These are phyloP conservation scores for Pleurotus tuber-regium DNA, from an alignment of 768 basidiomycete species.

Conservation along the genomic window DNA sequence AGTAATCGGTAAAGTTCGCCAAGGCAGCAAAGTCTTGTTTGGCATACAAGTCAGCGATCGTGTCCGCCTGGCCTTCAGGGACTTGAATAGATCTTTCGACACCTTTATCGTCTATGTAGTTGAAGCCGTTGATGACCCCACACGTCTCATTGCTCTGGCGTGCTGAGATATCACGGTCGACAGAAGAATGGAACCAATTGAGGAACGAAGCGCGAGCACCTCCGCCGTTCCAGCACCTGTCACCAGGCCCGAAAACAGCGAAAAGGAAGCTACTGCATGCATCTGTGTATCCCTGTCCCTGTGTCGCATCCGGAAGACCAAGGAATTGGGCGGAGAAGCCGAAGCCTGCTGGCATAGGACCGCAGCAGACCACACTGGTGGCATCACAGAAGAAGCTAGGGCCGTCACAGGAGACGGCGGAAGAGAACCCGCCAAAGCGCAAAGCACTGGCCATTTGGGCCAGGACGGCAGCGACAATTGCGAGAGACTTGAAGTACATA, in stretches of 20 bases:
- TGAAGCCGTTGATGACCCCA: too few relatives aligned
- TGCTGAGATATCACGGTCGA: neutral
- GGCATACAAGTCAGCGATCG: neutral
- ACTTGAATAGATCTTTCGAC: neutral
- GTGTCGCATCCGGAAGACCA: neutral
- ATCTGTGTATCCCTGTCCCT: slow-evolving; percentile 5
- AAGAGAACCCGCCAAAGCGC: neutral
- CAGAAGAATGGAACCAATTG: slow-evolving; percentile 5
- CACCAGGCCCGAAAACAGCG: neutral
- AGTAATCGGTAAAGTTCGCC: neutral
- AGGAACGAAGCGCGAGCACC: neutral
- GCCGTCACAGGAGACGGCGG: neutral
- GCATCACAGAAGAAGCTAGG: neutral
- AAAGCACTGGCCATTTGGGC: neutral
- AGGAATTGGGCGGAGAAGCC: slow-evolving; percentile 5
- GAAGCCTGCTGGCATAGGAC: neutral
- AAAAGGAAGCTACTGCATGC: neutral
- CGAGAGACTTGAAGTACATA: neutral
- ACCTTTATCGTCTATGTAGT: neutral
- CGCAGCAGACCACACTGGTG: neutral
- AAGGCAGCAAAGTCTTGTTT: neutral
- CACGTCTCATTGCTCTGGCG: neutral
- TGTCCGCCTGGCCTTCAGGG: neutral
- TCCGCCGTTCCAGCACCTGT: slow-evolving; percentile 6
- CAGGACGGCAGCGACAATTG: neutral